Evolutionary conservation across 2,329 filamentous ascomycete species (phyloP), one percentile per base, ranked within the genome.

Genomic region (Fusarium musae): DNA sequence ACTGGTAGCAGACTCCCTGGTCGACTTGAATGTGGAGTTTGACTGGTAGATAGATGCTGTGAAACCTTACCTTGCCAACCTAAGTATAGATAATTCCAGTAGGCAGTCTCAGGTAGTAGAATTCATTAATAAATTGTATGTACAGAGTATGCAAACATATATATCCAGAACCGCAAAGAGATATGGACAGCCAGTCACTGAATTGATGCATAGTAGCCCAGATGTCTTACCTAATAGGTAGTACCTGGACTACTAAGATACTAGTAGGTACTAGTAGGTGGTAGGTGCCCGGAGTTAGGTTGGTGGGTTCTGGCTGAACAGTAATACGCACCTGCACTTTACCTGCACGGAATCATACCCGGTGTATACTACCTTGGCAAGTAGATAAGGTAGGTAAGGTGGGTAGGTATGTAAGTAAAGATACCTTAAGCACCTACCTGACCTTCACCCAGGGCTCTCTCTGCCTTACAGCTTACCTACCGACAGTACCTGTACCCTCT

Each of bases 311-410:
- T 65, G 49, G 43, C 42, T 62, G 28, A 37, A 32, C 23, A 46
- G 59, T 36, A 39, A 16, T 15, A 43, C 21, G 42, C 42, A 43
- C 21, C 54, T 64, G 64, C 23, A 46, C 59, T 60, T 44, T 43
- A 43, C 47, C 60, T 63, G 61, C 49, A 73, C 62, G 66, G 66
- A 67, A 70, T 21, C 66, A 53, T 67, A 54, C 59, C 61, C 61
- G 56, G 58, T 42, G 53, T 66, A 59, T 60, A 34, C 32, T 60
- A 34, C 32, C 32, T 32, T 30, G 28, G 28, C 28, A 32, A 12
- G 32, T 32, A 32, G 37, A 19, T 39, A 39, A 26, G 6, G 26
- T 26, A 26, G 26, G 32, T 34, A n/a, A 16, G 34, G 34, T 36
- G 9, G 21, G 12, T n/a, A 30, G 30, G 30, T 13, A 42, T 15